These are phyloP conservation scores for Priceomyces melissophilus DNA, from an alignment of 805 yeast species.

Conservation along the genomic window DNA sequence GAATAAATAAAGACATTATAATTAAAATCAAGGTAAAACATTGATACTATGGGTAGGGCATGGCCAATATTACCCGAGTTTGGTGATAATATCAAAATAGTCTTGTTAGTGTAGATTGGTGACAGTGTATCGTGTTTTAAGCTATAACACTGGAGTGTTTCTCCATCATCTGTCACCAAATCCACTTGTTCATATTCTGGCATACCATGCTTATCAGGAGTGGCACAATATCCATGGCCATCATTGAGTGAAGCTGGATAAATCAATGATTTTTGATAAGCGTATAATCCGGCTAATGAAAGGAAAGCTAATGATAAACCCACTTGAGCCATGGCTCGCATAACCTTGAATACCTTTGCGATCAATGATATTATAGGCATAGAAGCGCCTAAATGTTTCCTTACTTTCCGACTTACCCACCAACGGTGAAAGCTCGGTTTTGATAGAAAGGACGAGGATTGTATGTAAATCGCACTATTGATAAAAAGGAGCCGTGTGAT, in stretches of 20 bases:
- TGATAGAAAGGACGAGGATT: too few relatives aligned
- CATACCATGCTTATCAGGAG: constrained; percentile 69
- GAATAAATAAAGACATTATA: constrained; percentile 82
- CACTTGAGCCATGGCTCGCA: constrained; percentile 33
- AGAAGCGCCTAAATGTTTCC: too few relatives aligned
- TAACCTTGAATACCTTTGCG: constrained; percentile 14
- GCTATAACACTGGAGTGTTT: constrained; percentile 60
- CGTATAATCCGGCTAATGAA: constrained; percentile 52
- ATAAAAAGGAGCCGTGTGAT: too few relatives aligned
- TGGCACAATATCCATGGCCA: constrained; percentile 68
- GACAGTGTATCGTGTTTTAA: constrained; percentile 46
- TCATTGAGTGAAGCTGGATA: constrained; percentile 81
- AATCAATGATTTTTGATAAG: constrained; percentile 63
- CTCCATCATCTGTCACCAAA: constrained; percentile 68
- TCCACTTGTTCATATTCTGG: constrained; percentile 53
- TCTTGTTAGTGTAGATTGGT: constrained; percentile 49
- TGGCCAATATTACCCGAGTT: constrained; percentile 97
- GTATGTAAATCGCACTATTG: too few relatives aligned
- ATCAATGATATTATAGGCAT: background rate
- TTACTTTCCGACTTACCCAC: too few relatives aligned
- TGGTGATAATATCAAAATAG: constrained; percentile 78
- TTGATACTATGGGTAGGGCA: constrained; percentile 72
- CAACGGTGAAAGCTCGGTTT: too few relatives aligned
- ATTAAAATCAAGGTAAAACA: constrained; percentile 58
- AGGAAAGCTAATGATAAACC: constrained; percentile 43